Conservation (phyloP, 768 basidiomycete species). For the Pleurotus tuber-regium region DNA sequence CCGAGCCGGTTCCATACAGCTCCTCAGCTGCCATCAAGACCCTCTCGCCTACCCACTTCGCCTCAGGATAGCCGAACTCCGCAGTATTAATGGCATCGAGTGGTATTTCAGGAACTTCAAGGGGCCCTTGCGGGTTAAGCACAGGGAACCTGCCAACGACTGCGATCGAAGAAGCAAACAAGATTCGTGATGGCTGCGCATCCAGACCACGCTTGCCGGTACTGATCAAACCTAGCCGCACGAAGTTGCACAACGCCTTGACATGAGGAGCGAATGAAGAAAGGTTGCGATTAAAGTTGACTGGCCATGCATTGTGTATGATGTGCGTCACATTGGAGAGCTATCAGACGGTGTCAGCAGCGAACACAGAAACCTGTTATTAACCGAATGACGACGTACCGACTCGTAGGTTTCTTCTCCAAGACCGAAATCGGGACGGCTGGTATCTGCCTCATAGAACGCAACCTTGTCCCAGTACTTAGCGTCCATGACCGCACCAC, state of each 20-base stretch:
- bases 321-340: constrained; percentile 27
- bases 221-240: constrained; percentile 23
- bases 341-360: constrained; percentile 13
- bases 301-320: constrained; percentile 40
- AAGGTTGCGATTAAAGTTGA: constrained; percentile 40
- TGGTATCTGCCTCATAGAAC: constrained; percentile 25
- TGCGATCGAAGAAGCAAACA: constrained; percentile 37
- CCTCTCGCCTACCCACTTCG: constrained; percentile 38
- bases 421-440: constrained; percentile 24
- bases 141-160: constrained; percentile 30
- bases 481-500: constrained; percentile 23
- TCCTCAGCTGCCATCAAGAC: constrained; percentile 26
- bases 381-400: constrained; percentile 15
- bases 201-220: constrained; percentile 16
- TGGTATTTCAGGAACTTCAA: constrained; percentile 29
- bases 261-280: constrained; percentile 42
- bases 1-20: constrained; percentile 20
- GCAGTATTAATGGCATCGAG: constrained; percentile 24
- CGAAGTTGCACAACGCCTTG: constrained; percentile 29
- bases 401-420: constrained; percentile 21
- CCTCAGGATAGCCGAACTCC: constrained; percentile 30
- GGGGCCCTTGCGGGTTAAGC: constrained; percentile 23
- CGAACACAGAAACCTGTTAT: constrained; percentile 1
- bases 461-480: constrained; percentile 28
- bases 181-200: constrained; percentile 23